Base-by-base conservation (phyloP, 2,329 filamentous ascomycete species). In the Monilinia vaccinii-corymbosi region DNA sequence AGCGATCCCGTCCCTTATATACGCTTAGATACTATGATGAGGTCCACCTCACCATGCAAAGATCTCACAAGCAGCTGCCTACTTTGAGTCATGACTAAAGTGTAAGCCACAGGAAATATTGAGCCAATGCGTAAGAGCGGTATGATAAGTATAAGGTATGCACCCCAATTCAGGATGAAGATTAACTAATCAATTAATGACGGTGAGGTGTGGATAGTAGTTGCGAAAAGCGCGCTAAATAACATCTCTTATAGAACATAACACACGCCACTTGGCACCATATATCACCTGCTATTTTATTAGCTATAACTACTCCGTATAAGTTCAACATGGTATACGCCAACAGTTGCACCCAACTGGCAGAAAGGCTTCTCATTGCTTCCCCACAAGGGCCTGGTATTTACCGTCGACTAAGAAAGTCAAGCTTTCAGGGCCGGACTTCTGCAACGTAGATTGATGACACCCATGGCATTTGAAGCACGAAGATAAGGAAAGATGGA, bases 361-460 rank as follows among this genome's bases (percentile, higher is more conserved):
- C 21, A 14, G 36, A 31, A 42, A 28, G 36, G 16, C 40, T 52
- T 14, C 23, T 52, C 16, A 23, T 18, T 16, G 7, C 11, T 32
- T 53, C 50, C 36, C 50, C 50, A 53, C 18, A 25, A 44, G 16
- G 3, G 21, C 18, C 18, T 28, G 10, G 31, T 34, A n/a, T n/a
- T n/a, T n/a, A n/a, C n/a, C n/a, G 38, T 8, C 16, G 25, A 32
- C 38, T 32, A 44, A 53, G 51, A 44, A 53, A 44, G 13, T 32
- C 21, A 53, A 53, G 51, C 51, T 44, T 53, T 53, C 13, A 53
- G 51, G 44, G 28, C 51, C 51, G 51, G n/a, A 21, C 23, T 38
- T n/a, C 34, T 13, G 28, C 51, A 23, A 28, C n/a, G 51, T 13
- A n/a, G 38, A 53, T 44, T 38, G 21, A 11, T 23, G 5, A 44